A percentile compares a stretch with the other conserved stretches of the same genome.
Evolutionary conservation across 257 asterid species (phyloP).

Genomic region (Voacanga thouarsii): DNA sequence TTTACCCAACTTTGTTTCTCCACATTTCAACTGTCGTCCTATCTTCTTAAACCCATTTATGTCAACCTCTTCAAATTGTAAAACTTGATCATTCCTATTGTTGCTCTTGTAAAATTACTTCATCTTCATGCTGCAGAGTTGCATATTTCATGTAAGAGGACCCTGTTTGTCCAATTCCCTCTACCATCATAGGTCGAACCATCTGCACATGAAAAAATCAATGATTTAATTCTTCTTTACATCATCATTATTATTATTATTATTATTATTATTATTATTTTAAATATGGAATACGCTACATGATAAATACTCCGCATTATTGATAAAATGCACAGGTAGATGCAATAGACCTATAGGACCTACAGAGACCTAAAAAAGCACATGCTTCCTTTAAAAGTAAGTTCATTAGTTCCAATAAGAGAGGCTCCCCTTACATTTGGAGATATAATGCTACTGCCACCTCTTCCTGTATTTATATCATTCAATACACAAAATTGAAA

Average conservation of each 20-base stretch:
- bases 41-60: background rate
- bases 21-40: background rate
- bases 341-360: background rate
- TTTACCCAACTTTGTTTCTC: background rate
- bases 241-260: background rate
- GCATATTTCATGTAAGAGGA: constrained; percentile 36
- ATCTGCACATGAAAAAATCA: constrained; percentile 47
- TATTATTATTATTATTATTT: background rate
- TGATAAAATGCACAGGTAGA: background rate
- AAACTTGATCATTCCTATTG: constrained; percentile 26
- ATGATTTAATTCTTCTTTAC: background rate
- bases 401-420: background rate
- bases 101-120: constrained; percentile 45
- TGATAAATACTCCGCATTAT: background rate
- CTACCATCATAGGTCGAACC: constrained; percentile 60
- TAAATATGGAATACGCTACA: constrained; percentile 3
- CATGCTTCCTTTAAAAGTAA: background rate
- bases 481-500: background rate
- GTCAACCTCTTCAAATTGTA: background rate
- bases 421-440: background rate
- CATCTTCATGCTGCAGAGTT: constrained; percentile 44
- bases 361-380: background rate
- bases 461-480: background rate
- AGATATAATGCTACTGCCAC: background rate
- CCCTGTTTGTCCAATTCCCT: constrained; percentile 50